A percentile compares a stretch with the other conserved stretches of the same genome.
These are phyloP conservation scores for Backusella circina DNA, from an alignment of 192 early-diverging fungal genomes.

Conservation along the genomic window DNA sequence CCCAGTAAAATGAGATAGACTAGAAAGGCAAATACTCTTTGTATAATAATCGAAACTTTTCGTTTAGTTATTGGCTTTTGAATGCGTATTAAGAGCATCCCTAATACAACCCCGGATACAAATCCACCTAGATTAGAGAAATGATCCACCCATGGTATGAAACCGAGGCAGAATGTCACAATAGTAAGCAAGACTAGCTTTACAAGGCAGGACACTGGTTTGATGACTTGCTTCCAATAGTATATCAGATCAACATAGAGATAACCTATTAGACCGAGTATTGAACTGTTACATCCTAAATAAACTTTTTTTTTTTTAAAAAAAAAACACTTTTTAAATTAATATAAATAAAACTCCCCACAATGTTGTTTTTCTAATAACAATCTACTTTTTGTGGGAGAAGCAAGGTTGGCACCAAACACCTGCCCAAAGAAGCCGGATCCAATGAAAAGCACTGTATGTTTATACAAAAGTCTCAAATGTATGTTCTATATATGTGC, in stretches of 20 bases:
- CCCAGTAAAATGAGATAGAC: background rate
- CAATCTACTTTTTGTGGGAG: slow-evolving; percentile 38
- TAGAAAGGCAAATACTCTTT: background rate
- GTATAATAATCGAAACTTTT: background rate
- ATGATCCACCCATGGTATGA: slow-evolving; percentile 70
- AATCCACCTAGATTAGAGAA: slow-evolving; percentile 75
- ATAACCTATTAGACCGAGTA: slow-evolving; percentile 74
- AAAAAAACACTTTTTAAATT: background rate
- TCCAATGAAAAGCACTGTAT: slow-evolving; percentile 29
- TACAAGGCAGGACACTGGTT: slow-evolving; percentile 61
- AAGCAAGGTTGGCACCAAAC: slow-evolving; percentile 68
- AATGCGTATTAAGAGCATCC: background rate
- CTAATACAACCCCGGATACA: background rate
- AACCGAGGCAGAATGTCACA: slow-evolving; percentile 65
- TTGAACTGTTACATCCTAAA: slow-evolving; percentile 54
- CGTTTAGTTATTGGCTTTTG: background rate
- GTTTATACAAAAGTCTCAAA: no score
- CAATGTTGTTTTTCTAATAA: no score
- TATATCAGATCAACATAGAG: slow-evolving; percentile 74
- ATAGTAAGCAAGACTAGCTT: slow-evolving; percentile 64
- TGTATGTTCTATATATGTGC: no score
- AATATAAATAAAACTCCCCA: background rate
- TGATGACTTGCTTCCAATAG: slow-evolving; percentile 67
- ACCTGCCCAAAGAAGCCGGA: slow-evolving; percentile 74
- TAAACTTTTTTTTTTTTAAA: slow-evolving; percentile 46